phyloP scores from a whole-genome alignment of 352 stramenopile species.

The Phytopythium cucurbitacearum region DNA sequence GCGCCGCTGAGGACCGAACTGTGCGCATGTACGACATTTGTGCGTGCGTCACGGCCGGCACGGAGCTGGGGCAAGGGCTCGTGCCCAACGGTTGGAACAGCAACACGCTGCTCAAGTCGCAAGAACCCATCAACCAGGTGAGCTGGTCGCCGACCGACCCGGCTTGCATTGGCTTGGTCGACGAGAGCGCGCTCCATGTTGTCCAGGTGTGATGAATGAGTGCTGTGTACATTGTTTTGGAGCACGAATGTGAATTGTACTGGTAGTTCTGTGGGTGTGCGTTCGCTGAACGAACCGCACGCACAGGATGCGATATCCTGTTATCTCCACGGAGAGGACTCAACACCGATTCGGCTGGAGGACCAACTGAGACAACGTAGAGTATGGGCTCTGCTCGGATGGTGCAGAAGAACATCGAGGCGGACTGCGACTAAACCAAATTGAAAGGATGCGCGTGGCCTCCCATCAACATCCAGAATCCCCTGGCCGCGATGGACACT shows the following conservation, averaged over 20 bases:
- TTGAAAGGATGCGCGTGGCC: too few relatives aligned
- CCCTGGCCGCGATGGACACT: too few relatives aligned
- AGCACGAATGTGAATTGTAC: conserved; percentile 1
- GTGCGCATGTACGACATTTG: conserved; percentile 96
- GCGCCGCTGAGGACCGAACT: conserved; percentile 92
- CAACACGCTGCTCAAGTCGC: conserved; percentile 58
- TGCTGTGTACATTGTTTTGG: background rate
- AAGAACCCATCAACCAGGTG: conserved; percentile 76
- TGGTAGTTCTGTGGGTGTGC: too few relatives aligned
- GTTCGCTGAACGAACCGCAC: too few relatives aligned
- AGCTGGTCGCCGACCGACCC: conserved; percentile 91
- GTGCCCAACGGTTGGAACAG: conserved; percentile 26
- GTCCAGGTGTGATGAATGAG: conserved; percentile 52
- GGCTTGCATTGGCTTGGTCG: conserved; percentile 95
- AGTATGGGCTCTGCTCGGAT: too few relatives aligned
- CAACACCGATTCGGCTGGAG: too few relatives aligned
- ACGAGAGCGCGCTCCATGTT: conserved; percentile 95
- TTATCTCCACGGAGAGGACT: too few relatives aligned
- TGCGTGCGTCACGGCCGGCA: conserved; percentile 22
- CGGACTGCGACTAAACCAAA: too few relatives aligned
- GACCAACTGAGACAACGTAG: too few relatives aligned
- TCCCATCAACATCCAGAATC: too few relatives aligned
- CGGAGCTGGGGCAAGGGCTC: conserved; percentile 13
- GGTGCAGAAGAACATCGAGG: too few relatives aligned
- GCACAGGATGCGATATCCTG: too few relatives aligned